Evolutionary conservation across 345 rosid genomes (phyloP).

Genomic region (Citrus maxima): DNA sequence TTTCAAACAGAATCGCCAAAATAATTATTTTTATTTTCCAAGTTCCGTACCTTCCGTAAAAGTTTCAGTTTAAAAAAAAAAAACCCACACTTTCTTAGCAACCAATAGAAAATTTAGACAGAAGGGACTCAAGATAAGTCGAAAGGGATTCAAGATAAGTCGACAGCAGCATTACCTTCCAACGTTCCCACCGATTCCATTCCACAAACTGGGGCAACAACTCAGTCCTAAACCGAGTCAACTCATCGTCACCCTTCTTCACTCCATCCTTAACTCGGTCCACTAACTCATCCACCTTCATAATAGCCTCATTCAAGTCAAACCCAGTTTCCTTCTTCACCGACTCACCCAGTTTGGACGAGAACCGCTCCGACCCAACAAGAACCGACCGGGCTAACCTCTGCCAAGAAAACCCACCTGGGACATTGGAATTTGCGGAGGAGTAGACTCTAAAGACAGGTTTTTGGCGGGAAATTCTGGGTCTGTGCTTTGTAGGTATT

Average conservation of each 20-base stretch:
- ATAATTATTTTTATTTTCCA: neutral
- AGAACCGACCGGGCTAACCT: constrained; percentile 41
- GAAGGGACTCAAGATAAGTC: neutral
- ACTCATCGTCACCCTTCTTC: constrained; percentile 38
- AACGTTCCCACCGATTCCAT: constrained; percentile 80
- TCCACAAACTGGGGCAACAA: constrained; percentile 48
- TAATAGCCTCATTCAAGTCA: constrained; percentile 45
- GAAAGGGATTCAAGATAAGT: neutral
- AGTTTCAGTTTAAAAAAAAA: neutral
- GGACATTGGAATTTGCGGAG: constrained; percentile 42
- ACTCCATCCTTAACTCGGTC: constrained; percentile 37
- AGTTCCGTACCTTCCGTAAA: neutral
- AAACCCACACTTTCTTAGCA: neutral
- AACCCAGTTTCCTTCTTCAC: constrained; percentile 70
- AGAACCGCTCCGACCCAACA: constrained; percentile 50
- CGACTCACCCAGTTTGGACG: constrained; percentile 53
- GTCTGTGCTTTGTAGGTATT: constrained; percentile 28
- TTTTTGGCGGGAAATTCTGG: constrained; percentile 27
- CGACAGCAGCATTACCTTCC: constrained; percentile 57
- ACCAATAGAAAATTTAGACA: neutral
- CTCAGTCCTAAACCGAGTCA: constrained; percentile 51
- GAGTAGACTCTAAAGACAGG: constrained; percentile 38
- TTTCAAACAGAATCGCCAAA: neutral
- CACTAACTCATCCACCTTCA: constrained; percentile 38
- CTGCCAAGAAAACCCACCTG: constrained; percentile 61